phyloP scores from a whole-genome alignment of 148 eudicot species.

The Vaccinium corymbosum region DNA sequence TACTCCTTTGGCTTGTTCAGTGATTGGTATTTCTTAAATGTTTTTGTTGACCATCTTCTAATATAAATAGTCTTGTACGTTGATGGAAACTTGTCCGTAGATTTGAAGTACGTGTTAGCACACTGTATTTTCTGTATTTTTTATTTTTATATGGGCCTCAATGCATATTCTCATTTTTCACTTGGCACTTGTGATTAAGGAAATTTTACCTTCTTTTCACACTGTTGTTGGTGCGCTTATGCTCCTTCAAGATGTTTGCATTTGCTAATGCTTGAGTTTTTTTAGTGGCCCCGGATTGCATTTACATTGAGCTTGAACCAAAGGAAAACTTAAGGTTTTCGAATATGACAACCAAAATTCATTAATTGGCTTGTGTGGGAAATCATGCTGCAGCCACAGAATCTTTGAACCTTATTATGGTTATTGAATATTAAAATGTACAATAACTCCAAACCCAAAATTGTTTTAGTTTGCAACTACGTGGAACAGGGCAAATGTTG shows the following conservation, averaged over 20 bases:
- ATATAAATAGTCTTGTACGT: not conserved
- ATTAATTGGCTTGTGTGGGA: not conserved
- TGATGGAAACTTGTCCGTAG: not conserved
- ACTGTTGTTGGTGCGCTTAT: not conserved
- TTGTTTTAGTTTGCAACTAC: not conserved
- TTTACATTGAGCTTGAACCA: conserved; percentile 1
- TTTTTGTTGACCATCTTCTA: conserved; percentile 2
- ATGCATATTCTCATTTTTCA: not conserved
- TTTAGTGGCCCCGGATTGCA: not conserved
- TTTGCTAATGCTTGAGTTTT: not conserved
- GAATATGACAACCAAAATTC: not conserved
- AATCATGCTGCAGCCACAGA: conserved; percentile 3
- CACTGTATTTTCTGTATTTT: not conserved
- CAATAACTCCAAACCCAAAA: not conserved
- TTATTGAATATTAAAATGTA: not conserved
- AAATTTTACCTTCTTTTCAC: not conserved
- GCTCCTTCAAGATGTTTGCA: not conserved
- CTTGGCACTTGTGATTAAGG: not conserved
- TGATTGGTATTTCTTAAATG: not conserved
- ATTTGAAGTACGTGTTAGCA: not conserved
- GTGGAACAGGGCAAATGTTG: not conserved
- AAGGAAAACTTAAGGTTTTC: not conserved
- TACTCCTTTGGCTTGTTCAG: conserved; percentile 19
- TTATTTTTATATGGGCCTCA: too few relatives aligned
- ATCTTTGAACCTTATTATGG: not conserved